Evolutionary conservation across 768 basidiomycete genomes (phyloP).

Genomic region (Lactarius deliciosus): DNA sequence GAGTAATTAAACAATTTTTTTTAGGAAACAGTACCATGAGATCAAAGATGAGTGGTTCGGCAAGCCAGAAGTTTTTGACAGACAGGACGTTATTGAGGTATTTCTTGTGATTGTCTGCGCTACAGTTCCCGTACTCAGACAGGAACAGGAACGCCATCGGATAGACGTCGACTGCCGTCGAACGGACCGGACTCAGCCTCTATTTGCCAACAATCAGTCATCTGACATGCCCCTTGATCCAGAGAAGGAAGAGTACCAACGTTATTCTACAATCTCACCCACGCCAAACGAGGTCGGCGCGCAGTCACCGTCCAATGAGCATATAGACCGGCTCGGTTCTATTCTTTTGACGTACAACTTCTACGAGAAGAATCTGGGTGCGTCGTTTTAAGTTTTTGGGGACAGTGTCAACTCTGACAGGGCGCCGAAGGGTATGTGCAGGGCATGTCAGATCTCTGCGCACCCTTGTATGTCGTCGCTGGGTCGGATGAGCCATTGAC

Average conservation of each 20-base stretch:
- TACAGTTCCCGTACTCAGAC: conserved; percentile 8
- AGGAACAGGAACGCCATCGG: conserved; percentile 76
- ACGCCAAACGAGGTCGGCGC: conserved; percentile 73
- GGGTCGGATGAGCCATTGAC: conserved; percentile 85
- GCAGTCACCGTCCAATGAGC: conserved; percentile 86
- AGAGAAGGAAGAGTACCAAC: conserved; percentile 56
- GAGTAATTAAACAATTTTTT: conserved; percentile 15
- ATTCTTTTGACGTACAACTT: conserved; percentile 92
- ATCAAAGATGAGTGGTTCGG: conserved; percentile 83
- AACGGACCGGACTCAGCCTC: conserved; percentile 90
- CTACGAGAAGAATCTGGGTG: conserved; percentile 84
- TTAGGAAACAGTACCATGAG: conserved; percentile 65
- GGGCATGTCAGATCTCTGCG: conserved; percentile 96
- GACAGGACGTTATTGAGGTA: conserved; percentile 80
- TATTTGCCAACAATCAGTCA: conserved; percentile 57
- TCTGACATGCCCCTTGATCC: conserved; percentile 50
- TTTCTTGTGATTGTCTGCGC: conserved; percentile 34
- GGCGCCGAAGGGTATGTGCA: conserved; percentile 83
- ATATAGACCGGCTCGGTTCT: conserved; percentile 82
- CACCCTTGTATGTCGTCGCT: conserved; percentile 91
- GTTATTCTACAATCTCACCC: conserved; percentile 74
- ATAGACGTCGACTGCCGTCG: conserved; percentile 97
- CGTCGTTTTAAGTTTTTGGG: conserved; percentile 33
- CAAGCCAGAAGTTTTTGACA: conserved; percentile 76
- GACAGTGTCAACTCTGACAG: conserved; percentile 28